phyloP scores from a whole-genome alignment of 179 eudicot genomes.

The Silene coronaria region DNA sequence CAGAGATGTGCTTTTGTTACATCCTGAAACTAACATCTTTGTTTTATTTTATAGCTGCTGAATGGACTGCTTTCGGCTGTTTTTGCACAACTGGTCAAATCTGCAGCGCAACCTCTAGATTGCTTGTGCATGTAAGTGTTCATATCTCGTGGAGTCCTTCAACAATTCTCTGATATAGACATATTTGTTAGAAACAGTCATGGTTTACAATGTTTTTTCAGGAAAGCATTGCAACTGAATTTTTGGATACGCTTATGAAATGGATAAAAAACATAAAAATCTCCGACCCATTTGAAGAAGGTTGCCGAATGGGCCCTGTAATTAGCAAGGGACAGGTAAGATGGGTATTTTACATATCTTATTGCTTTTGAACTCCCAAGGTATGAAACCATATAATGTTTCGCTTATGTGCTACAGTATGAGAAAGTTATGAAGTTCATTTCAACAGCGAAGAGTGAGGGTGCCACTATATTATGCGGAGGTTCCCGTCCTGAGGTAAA shows the following conservation, averaged over 20 bases:
- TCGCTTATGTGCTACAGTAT: constrained; percentile 45
- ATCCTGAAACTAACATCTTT: background rate
- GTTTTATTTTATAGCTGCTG: constrained; percentile 62
- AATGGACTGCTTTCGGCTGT: constrained; percentile 90
- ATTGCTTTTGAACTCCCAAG: background rate
- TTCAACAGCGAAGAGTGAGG: constrained; percentile 86
- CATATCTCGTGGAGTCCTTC: background rate
- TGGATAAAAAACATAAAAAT: constrained; percentile 88
- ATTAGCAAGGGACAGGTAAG: constrained; percentile 82
- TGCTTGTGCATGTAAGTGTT: constrained; percentile 69
- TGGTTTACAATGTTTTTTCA: constrained; percentile 28
- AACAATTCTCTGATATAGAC: background rate
- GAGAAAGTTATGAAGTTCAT: constrained; percentile 74
- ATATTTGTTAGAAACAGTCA: too few relatives aligned
- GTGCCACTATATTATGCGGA: constrained; percentile 84
- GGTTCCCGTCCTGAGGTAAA: constrained; percentile 87
- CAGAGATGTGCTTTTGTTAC: background rate
- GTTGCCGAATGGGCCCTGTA: constrained; percentile 93
- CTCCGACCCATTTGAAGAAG: constrained; percentile 93
- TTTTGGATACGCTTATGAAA: constrained; percentile 70
- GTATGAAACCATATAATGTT: constrained; percentile 6
- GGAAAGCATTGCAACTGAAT: constrained; percentile 82
- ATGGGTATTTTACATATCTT: constrained; percentile 2
- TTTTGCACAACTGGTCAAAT: constrained; percentile 99
- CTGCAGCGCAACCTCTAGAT: constrained; percentile 96